Base-by-base conservation (phyloP, 1,284 basidiomycete species). In the Fistulinella cinereoalba region DNA sequence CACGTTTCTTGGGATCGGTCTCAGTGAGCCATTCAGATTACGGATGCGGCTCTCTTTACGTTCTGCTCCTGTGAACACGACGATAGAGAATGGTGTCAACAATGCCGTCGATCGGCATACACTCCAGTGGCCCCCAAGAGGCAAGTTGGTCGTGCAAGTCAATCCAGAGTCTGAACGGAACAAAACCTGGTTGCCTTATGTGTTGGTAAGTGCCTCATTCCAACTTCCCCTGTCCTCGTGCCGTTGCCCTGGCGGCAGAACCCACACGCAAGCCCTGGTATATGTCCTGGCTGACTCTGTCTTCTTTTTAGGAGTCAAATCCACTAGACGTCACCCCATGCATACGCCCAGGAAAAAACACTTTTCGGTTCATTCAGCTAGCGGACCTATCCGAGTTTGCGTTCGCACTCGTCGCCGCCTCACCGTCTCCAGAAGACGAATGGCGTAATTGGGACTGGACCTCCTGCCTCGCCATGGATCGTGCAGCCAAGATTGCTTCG, bases 291-390 rank as follows among this genome's bases (percentile, higher is more conserved):
- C n/a, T 18, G 16, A 6, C 16, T 7, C 11, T n/a, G 4, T 18
- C 4, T 33, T 18, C 16, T 8, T 4, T 31, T 22, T 23, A 64
- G 62, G 56, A 47, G 8, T 51, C 50, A 4, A 53, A 46, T 12
- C 54, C 58, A 10, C 31, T 64, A 15, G 61, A 67, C 43, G 60
- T 67, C 41, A 60, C 65, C 16, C 37, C 60, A 3, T 61, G 43
- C 13, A 28, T 65, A 3, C 49, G n/a, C 12, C 64, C 60, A 1
- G 62, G 65, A 9, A 63, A 46, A 37, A 64, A 67, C 47, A 51
- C 52, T 0, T 55, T 64, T 23, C 60, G 65, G 16, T 62, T 65
- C 32, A 66, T 64, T 10, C 64, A 65, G 9, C 41, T 64, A 2
- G 54, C 56, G 0, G 62, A 67, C 43, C 49, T 67, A 6, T 67